Base-by-base conservation (phyloP, 2,329 filamentous ascomycete species). In the Penicillium palitans region DNA sequence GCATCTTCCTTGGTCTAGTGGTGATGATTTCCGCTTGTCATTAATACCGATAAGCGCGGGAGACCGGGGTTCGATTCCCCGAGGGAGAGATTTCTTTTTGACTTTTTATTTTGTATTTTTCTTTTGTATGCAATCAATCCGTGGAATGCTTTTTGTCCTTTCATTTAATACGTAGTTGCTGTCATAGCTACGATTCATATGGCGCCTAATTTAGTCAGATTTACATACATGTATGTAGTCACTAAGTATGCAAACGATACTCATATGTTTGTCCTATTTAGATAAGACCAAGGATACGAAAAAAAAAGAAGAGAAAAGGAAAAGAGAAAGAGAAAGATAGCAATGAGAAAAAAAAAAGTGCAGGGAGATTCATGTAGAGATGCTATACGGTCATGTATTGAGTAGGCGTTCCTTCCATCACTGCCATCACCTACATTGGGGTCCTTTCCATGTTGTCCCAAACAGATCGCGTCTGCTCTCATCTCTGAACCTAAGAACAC, bases 61-160 rank as follows among this genome's bases (percentile, higher is more conserved):
- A 70, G 69, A 71, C 69, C 69, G 68, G 69, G 69, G 69, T 71
- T 71, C 69, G 67, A 72, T 70, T 71, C 66, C 68, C 68, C 68
- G 67, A 70, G 66, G 65, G 66, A 70, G 65, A 69, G 66, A 49
- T 62, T 53, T 46, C 45, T 62, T 66, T 66, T 62, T 42, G 50
- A 15, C 3, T 25, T 8, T 35, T 41, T 6, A 0, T 9, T 13
- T 17, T 31, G 42, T 5, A 3, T 25, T 25, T 25, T 3, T 25
- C 3, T 5, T 25, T 9, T 9, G 15, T 8, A 12, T 27, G 6
- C 31, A 33, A 33, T 33, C 12, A 33, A 33, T 33, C 13, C 31
- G 13, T 15, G 12, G 31, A 33, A 33, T 15, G 6, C 12, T 33
- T 33, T 33, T 33, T 33, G 31, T 33, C 29, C 29, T 31, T 15